These are phyloP conservation scores for Sanguinoderma infundibulare DNA, from an alignment of 1,284 basidiomycete genomes.

Conservation along the genomic window DNA sequence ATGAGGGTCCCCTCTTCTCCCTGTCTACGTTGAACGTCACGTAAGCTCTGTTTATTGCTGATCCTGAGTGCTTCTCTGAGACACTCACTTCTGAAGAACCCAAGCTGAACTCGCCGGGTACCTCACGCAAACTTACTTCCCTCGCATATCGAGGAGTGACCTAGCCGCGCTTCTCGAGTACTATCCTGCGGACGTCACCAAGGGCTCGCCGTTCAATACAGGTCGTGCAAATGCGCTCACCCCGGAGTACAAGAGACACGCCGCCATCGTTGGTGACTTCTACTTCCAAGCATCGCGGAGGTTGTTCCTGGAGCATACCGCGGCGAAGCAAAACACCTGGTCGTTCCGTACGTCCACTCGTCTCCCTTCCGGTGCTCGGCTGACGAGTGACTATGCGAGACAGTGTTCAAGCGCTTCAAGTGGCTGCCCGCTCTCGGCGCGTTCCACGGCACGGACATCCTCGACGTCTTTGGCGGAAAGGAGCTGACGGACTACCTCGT, in stretches of 20 bases:
- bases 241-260: conserved; percentile 52
- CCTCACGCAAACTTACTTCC: conserved; percentile 35
- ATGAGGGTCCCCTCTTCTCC: conserved; percentile 38
- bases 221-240: conserved; percentile 44
- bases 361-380: conserved; percentile 33
- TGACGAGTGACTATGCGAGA: neutral
- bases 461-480: conserved; percentile 16
- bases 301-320: conserved; percentile 19
- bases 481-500: conserved; percentile 27
- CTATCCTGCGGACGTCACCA: conserved; percentile 47
- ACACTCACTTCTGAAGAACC: conserved; percentile 8
- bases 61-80: neutral
- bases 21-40: conserved; percentile 19
- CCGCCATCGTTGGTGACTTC: conserved; percentile 50
- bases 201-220: conserved; percentile 57
- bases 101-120: conserved; percentile 5
- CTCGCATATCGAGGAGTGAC: conserved; percentile 31
- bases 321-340: neutral
- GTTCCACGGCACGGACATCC: conserved; percentile 22
- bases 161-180: conserved; percentile 37
- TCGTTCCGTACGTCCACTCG: conserved; percentile 41
- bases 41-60: conserved; percentile 2
- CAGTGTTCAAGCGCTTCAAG: neutral
- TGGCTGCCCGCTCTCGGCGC: neutral
- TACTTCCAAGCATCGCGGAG: neutral